phyloP scores from a whole-genome alignment of 1,284 basidiomycete species.

The Cryptococcus sp. region DNA sequence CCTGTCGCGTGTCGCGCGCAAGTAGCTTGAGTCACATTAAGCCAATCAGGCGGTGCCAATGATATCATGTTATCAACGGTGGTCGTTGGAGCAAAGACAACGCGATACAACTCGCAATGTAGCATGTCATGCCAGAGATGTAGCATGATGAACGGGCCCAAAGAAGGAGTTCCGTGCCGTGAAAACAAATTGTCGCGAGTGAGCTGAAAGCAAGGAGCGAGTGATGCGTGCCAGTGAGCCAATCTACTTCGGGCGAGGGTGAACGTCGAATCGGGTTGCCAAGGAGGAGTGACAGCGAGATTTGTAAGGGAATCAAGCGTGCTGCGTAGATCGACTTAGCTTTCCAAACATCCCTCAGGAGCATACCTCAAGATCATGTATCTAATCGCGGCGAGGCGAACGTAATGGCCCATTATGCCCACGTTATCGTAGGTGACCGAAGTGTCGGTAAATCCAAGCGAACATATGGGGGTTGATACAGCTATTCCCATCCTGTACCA shows the following conservation, averaged over 20 bases:
- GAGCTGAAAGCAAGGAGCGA: not conserved
- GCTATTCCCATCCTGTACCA: not conserved
- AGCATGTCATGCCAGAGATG: conserved; percentile 7
- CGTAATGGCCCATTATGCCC: not conserved
- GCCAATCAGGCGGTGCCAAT: too few species aligned
- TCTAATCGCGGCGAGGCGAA: not conserved
- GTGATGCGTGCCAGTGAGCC: not conserved
- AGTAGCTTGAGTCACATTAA: too few species aligned
- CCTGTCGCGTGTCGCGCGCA: too few species aligned
- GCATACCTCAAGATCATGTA: not conserved
- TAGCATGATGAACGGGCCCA: conserved; percentile 4
- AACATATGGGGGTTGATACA: not conserved
- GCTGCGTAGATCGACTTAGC: too few species aligned
- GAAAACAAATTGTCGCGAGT: conserved; percentile 2
- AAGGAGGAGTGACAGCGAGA: not conserved
- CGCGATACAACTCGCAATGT: conserved; percentile 1
- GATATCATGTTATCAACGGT: too few species aligned
- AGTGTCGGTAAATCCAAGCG: not conserved
- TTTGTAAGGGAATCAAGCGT: not conserved
- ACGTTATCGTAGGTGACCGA: conserved; percentile 1
- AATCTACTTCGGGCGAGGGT: not conserved
- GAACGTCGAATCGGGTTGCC: not conserved
- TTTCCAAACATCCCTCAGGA: too few species aligned
- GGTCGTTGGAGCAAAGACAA: too few species aligned
- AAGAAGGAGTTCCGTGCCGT: not conserved